Conservation (phyloP, 768 basidiomycete species). For the Naematelia encephala region DNA sequence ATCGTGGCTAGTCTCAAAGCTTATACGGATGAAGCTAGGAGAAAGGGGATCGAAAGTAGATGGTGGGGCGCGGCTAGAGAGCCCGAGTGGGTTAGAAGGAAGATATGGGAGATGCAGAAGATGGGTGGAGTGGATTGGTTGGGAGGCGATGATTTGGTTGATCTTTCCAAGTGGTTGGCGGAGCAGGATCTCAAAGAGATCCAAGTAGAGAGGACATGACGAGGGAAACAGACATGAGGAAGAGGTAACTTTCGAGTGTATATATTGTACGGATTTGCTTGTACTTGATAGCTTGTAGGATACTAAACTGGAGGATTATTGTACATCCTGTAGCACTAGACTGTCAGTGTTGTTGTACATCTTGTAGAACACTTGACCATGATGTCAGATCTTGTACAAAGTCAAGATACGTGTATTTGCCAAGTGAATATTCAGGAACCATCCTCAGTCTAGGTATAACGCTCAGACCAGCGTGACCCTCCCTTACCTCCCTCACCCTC, state of each 20-base stretch:
- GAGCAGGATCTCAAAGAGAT: background rate
- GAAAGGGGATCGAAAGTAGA: constrained; percentile 18
- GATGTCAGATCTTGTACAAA: no score
- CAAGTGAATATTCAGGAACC: no score
- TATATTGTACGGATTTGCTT: no score
- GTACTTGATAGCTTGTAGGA: no score
- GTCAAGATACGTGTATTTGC: no score
- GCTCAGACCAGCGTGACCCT: no score
- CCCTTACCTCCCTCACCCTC: no score
- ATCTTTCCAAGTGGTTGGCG: constrained; percentile 6
- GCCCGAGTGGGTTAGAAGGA: constrained; percentile 12
- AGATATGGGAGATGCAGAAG: constrained; percentile 10
- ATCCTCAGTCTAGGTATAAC: no score
- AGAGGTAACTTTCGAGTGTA: background rate
- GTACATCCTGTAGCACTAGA: no score
- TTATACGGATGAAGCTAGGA: constrained; percentile 4
- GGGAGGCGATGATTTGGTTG: constrained; percentile 22
- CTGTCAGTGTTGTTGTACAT: no score
- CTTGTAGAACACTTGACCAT: no score
- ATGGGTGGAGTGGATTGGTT: constrained; percentile 14
- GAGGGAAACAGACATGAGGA: background rate
- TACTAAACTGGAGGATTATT: no score
- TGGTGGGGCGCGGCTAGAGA: constrained; percentile 23
- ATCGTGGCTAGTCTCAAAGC: constrained; percentile 2
- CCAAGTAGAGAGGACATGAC: background rate